A percentile compares a stretch with the other conserved stretches of the same genome.
Evolutionary conservation across 768 basidiomycete species (phyloP).

Genomic region (Harrya chromipes): DNA sequence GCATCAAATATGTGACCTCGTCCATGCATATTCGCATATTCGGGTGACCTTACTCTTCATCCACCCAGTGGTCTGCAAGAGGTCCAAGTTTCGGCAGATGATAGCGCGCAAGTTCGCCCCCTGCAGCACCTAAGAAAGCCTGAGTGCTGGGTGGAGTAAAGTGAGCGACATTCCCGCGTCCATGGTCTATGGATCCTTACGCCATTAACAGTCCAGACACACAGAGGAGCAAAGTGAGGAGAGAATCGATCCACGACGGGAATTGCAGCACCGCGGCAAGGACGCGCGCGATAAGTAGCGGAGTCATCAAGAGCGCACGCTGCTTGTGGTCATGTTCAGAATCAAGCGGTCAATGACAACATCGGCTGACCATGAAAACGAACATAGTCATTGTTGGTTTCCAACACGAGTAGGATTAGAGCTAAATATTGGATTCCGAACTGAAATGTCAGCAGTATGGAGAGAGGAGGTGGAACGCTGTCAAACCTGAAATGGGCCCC

Average conservation of each 20-base stretch:
- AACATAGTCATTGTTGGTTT: conserved; percentile 73
- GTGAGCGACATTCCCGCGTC: conserved; percentile 1
- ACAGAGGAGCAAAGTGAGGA: conserved; percentile 47
- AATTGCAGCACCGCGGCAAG: conserved; percentile 52
- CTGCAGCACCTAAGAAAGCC: conserved; percentile 53
- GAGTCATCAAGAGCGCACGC: conserved; percentile 71
- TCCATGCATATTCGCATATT: neutral
- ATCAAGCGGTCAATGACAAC: conserved; percentile 2
- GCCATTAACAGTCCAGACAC: conserved; percentile 49
- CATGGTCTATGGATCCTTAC: conserved; percentile 37
- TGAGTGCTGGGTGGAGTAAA: conserved; percentile 3
- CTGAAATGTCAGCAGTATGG: neutral
- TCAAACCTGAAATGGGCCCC: conserved; percentile 67
- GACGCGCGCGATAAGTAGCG: conserved; percentile 55
- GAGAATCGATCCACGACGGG: conserved; percentile 47
- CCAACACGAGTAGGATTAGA: conserved; percentile 53
- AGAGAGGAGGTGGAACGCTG: neutral
- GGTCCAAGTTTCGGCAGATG: conserved; percentile 62
- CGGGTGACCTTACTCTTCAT: conserved; percentile 47
- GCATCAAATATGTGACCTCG: neutral
- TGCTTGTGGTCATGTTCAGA: conserved; percentile 28
- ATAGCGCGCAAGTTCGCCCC: conserved; percentile 49
- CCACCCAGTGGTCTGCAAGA: conserved; percentile 66
- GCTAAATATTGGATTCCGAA: conserved; percentile 37
- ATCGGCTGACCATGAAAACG: conserved; percentile 66